Evolutionary conservation across 2,329 filamentous ascomycete genomes (phyloP).

Genomic region (Sclerotinia nivalis): DNA sequence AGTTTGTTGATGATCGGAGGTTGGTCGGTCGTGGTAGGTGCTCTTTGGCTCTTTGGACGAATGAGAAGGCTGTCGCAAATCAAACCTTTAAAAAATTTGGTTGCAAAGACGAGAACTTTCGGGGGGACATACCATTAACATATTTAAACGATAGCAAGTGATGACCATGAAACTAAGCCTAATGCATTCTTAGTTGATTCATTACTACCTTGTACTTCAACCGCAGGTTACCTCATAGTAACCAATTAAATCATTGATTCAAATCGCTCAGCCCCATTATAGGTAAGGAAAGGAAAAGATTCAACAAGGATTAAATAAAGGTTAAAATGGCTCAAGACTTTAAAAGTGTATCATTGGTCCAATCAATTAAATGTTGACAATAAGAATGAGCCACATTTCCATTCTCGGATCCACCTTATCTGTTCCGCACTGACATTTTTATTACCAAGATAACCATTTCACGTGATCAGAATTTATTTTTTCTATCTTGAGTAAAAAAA

Average conservation of each 20-base stretch:
- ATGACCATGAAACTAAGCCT: slow-evolving; percentile 16
- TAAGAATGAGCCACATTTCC: slow-evolving; percentile 1
- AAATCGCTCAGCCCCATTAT: neutral
- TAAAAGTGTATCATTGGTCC: neutral
- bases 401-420: slow-evolving; percentile 4
- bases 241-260: neutral
- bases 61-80: slow-evolving; percentile 24
- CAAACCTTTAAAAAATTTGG: slow-evolving; percentile 20
- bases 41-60: slow-evolving; percentile 10
- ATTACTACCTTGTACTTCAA: neutral
- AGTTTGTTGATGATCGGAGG: neutral
- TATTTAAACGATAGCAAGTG: slow-evolving; percentile 23
- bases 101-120: slow-evolving; percentile 25
- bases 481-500: slow-evolving; percentile 21
- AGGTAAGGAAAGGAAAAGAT: neutral
- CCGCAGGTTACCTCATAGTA: neutral
- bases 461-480: slow-evolving; percentile 20
- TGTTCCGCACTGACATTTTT: neutral
- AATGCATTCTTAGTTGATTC: neutral
- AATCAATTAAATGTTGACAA: neutral
- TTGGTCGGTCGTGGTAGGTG: slow-evolving; percentile 6
- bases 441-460: neutral
- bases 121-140: slow-evolving; percentile 17
- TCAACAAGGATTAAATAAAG: neutral
- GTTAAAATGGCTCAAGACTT: neutral